These are phyloP conservation scores for Madurella mycetomatis DNA, from an alignment of 2,329 filamentous ascomycete species.

Conservation along the genomic window DNA sequence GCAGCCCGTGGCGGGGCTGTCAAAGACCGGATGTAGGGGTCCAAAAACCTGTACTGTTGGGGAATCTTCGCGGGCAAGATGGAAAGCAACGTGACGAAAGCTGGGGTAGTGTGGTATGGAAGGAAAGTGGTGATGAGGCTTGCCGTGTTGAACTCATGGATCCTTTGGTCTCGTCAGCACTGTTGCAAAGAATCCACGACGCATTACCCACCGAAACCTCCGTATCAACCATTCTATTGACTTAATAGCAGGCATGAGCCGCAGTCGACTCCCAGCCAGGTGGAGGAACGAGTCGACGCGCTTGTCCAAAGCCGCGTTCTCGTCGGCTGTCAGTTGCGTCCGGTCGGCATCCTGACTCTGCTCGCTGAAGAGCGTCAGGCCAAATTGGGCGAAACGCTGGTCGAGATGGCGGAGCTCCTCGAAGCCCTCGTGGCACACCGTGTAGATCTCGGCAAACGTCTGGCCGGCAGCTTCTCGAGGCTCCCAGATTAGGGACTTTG, in stretches of 20 bases:
- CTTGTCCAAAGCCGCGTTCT: conserved; percentile 76
- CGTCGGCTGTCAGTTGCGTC: conserved; percentile 71
- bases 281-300: conserved; percentile 79
- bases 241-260: conserved; percentile 84
- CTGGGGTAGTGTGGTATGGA: conserved; percentile 81
- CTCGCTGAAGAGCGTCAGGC: conserved; percentile 80
- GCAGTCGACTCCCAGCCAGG: conserved; percentile 68
- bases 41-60: conserved; percentile 73
- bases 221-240: conserved; percentile 86
- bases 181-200: background rate
- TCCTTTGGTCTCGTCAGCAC: conserved; percentile 44
- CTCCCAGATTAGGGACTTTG: conserved; percentile 93
- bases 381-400: conserved; percentile 68
- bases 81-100: conserved; percentile 80
- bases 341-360: conserved; percentile 89
- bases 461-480: conserved; percentile 78
- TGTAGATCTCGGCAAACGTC: conserved; percentile 83
- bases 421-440: conserved; percentile 83
- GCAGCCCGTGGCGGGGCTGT: conserved; percentile 73
- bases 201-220: conserved; percentile 65
- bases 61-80: conserved; percentile 77
- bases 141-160: conserved; percentile 86
- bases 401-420: conserved; percentile 89
- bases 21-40: conserved; percentile 76
- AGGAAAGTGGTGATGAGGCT: conserved; percentile 79